phyloP scores from a whole-genome alignment of 225 moss, liverwort and hornwort species.

The Anthoceros angustus region DNA sequence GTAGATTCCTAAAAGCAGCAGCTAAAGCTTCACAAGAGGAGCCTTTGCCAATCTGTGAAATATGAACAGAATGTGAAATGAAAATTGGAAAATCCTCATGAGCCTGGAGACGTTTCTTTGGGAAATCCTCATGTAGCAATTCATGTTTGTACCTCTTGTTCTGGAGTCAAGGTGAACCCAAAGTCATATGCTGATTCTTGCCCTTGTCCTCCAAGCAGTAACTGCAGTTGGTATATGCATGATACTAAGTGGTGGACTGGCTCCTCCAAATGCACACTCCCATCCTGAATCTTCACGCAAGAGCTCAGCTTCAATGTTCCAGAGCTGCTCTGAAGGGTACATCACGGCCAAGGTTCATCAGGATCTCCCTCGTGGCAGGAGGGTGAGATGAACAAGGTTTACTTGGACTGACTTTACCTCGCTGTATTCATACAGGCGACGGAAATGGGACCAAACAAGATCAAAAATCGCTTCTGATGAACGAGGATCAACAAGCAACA shows the following conservation, averaged over 20 bases:
- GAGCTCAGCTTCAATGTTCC: slow-evolving; percentile 43
- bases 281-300: slow-evolving; percentile 55
- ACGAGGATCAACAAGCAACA: slow-evolving; percentile 49
- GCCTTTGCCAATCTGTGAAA: slow-evolving; percentile 26
- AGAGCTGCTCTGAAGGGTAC: slow-evolving; percentile 34
- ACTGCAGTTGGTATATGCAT: slow-evolving; percentile 53
- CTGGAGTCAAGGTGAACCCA: slow-evolving; percentile 46
- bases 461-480: slow-evolving; percentile 74
- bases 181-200: slow-evolving; percentile 31
- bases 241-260: slow-evolving; percentile 61
- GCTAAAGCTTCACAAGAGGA: slow-evolving; percentile 51
- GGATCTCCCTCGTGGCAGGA: not conserved
- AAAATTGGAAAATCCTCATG: no score
- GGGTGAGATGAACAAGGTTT: not conserved
- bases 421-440: slow-evolving; percentile 33
- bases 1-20: slow-evolving; percentile 43
- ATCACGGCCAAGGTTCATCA: slow-evolving; percentile 4
- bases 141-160: slow-evolving; percentile 33
- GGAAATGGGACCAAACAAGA: slow-evolving; percentile 73
- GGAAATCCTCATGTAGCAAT: no score
- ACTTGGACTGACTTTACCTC: slow-evolving; percentile 7
- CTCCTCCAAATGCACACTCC: slow-evolving; percentile 51
- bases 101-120: no score
- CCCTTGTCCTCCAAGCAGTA: slow-evolving; percentile 30
- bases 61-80: not conserved